phyloP scores from a whole-genome alignment of 2,329 filamentous ascomycete species.

The Pezicula radicicola region DNA sequence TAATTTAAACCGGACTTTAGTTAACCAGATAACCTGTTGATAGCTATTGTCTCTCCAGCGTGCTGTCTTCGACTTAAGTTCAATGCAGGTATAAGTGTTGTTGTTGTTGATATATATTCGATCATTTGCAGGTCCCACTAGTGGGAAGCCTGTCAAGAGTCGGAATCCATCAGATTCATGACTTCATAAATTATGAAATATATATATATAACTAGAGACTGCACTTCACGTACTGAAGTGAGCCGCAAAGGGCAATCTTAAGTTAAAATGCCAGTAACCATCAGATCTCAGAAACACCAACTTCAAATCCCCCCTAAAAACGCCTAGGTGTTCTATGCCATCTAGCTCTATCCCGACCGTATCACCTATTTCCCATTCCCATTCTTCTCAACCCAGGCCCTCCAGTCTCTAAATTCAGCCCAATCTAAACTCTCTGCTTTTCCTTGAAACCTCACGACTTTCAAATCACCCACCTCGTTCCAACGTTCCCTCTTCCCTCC shows the following conservation, averaged over 20 bases:
- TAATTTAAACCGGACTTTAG: too few relatives aligned
- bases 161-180: background rate
- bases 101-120: too few relatives aligned
- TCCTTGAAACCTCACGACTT: conserved; percentile 83
- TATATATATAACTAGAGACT: too few relatives aligned
- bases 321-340: background rate
- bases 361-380: conserved; percentile 1
- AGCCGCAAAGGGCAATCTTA: too few relatives aligned
- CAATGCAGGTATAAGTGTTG: too few relatives aligned
- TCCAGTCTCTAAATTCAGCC: conserved; percentile 75
- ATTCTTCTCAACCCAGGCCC: conserved; percentile 57
- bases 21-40: too few relatives aligned
- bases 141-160: background rate
- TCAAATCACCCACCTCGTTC: conserved; percentile 71
- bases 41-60: too few relatives aligned
- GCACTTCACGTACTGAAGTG: too few relatives aligned
- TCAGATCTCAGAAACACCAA: background rate
- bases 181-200: too few relatives aligned
- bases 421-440: conserved; percentile 71
- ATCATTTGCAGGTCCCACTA: too few relatives aligned
- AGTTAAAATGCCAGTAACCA: too few relatives aligned
- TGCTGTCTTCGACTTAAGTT: too few relatives aligned
- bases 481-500: conserved; percentile 63
- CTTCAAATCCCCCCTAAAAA: background rate
- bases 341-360: background rate